phyloP scores from a whole-genome alignment of 257 asterid genomes.

The Buddleja alternifolia region DNA sequence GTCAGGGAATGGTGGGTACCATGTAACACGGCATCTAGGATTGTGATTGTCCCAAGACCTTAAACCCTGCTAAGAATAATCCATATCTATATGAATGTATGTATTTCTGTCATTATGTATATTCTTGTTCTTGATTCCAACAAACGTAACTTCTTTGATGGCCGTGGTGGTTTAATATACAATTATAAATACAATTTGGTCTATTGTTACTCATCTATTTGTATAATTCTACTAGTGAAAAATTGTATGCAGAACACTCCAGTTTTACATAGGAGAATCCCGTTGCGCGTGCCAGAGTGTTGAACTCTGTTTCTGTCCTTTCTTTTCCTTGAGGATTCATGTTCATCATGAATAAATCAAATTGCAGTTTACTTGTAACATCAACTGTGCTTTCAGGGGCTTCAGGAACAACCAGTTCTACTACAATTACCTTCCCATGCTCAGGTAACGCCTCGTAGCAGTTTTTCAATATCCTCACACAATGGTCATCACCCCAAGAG shows the following conservation, averaged over 20 bases:
- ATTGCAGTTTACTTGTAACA: conserved; percentile 16
- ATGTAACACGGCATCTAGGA: too few species aligned
- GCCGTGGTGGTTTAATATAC: background rate
- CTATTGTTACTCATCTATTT: background rate
- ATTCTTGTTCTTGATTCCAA: too few species aligned
- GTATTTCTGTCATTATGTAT: background rate
- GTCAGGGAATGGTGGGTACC: too few species aligned
- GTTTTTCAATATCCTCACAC: conserved; percentile 3
- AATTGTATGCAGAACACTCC: background rate
- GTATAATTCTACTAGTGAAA: conserved; percentile 1
- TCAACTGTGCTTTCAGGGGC: conserved; percentile 3
- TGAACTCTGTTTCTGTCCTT: conserved; percentile 5
- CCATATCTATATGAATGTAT: background rate
- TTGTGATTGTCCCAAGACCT: too few species aligned
- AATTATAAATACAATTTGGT: background rate
- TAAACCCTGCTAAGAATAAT: too few species aligned
- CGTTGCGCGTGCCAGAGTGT: background rate
- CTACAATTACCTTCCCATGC: conserved; percentile 10
- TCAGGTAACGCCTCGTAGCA: conserved; percentile 16
- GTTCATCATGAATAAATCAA: conserved; percentile 14
- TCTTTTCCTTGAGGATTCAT: conserved; percentile 16
- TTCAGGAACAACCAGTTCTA: conserved; percentile 10
- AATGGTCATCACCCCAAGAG: conserved; percentile 7
- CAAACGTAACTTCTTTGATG: too few species aligned
- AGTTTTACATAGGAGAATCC: conserved; percentile 1